phyloP scores from a whole-genome alignment of 1,139 yeast species.

The Hansenula sp. region DNA sequence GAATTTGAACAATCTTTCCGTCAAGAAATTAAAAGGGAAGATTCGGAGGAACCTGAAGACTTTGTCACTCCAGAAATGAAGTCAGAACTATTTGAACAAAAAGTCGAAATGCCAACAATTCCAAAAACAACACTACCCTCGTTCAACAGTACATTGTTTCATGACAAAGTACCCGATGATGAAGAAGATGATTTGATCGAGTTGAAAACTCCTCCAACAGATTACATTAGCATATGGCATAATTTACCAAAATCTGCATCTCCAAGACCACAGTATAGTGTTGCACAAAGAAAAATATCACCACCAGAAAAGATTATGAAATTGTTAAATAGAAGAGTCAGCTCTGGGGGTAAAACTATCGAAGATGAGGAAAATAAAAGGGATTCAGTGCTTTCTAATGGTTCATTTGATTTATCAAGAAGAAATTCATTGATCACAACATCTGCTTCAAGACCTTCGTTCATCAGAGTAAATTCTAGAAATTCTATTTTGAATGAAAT shows the following conservation, averaged over 20 bases:
- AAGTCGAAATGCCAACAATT: not conserved
- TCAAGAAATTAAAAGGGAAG: not conserved
- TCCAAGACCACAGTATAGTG: conserved; percentile 20
- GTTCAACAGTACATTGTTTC: conserved; percentile 19
- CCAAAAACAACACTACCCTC: conserved; percentile 13
- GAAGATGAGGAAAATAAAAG: conserved; percentile 5
- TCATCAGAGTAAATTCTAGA: conserved; percentile 16
- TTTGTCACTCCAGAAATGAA: conserved; percentile 10
- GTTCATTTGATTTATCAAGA: conserved; percentile 2
- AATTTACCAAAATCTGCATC: conserved; percentile 16
- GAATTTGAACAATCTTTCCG: not conserved
- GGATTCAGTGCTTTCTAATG: not conserved
- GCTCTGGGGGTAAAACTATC: conserved; percentile 8
- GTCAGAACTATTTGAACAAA: conserved; percentile 3
- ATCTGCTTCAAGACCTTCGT: conserved; percentile 19
- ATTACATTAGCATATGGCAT: conserved; percentile 24
- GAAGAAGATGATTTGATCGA: not conserved
- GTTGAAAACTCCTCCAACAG: conserved; percentile 12
- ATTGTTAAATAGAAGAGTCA: conserved; percentile 11
- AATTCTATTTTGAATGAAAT: conserved; percentile 1
- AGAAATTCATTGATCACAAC: conserved; percentile 18
- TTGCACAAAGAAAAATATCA: conserved; percentile 10
- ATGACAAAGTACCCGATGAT: conserved; percentile 20
- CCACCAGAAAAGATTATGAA: conserved; percentile 20
- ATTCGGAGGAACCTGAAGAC: not conserved